Conservation (phyloP, 75 land plant species). For the Cupressus sempervirens region DNA sequence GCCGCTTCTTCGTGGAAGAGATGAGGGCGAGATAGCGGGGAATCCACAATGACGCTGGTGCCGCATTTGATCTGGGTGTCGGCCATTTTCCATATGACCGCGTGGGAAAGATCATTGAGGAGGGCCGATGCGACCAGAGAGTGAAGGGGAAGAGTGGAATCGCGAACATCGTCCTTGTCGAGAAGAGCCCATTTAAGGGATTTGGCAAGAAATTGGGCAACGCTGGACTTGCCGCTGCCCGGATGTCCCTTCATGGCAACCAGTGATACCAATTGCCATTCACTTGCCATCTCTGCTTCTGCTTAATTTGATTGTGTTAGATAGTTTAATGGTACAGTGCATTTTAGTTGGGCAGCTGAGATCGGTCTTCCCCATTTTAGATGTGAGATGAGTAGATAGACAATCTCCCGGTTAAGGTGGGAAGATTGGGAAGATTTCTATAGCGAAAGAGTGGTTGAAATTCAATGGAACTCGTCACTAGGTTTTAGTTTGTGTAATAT, state of each 20-base stretch:
- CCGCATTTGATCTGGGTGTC: constrained; percentile 62
- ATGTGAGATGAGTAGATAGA: too few relatives aligned
- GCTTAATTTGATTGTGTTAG: too few relatives aligned
- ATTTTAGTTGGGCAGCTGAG: too few relatives aligned
- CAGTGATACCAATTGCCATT: neutral
- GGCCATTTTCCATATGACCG: constrained; percentile 48
- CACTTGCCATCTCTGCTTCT: neutral
- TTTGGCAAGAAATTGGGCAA: constrained; percentile 47
- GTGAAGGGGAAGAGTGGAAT: constrained; percentile 40
- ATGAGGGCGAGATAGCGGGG: constrained; percentile 67
- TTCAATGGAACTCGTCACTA: too few relatives aligned
- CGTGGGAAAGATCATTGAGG: constrained; percentile 80
- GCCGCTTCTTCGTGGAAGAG: constrained; percentile 37
- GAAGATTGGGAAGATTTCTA: too few relatives aligned
- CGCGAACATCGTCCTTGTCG: constrained; percentile 85
- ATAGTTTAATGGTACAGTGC: too few relatives aligned
- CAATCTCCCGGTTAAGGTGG: too few relatives aligned
- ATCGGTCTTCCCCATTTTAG: too few relatives aligned
- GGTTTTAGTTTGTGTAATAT: too few relatives aligned
- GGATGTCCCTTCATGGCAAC: constrained; percentile 92
- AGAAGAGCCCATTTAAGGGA: constrained; percentile 59
- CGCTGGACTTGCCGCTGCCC: constrained; percentile 67
- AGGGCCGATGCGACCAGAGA: constrained; percentile 19
- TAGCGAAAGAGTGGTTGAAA: too few relatives aligned
- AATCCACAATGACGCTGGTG: constrained; percentile 58